Conservation (phyloP, 2,329 filamentous ascomycete species). For the Penicillium brevicompactum region DNA sequence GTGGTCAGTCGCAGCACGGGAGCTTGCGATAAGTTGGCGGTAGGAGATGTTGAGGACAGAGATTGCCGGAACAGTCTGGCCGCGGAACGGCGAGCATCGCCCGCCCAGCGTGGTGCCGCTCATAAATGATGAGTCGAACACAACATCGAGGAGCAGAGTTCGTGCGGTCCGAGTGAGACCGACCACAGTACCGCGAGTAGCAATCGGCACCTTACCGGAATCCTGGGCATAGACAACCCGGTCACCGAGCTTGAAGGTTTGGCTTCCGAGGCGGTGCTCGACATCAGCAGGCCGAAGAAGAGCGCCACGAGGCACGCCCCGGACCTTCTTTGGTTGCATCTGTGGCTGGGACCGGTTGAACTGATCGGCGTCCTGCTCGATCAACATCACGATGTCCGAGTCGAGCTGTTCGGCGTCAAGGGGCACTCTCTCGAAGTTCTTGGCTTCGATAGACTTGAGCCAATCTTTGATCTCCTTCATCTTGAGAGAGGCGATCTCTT, state of each 20-base stretch:
- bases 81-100: constrained; percentile 88
- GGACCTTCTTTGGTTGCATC: constrained; percentile 68
- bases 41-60: constrained; percentile 85
- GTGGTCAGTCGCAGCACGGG: constrained; percentile 43
- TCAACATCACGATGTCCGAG: constrained; percentile 78
- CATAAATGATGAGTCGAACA: constrained; percentile 96
- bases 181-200: constrained; percentile 87
- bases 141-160: constrained; percentile 80
- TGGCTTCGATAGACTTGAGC: constrained; percentile 89
- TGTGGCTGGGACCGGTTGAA: constrained; percentile 56
- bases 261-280: constrained; percentile 86
- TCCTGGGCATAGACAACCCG: constrained; percentile 90
- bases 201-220: constrained; percentile 92
- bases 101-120: constrained; percentile 90
- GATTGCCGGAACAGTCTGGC: constrained; percentile 85
- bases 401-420: constrained; percentile 96
- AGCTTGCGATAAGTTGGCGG: constrained; percentile 71
- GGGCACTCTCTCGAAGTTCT: constrained; percentile 92
- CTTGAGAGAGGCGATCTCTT: constrained; percentile 70
- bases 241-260: constrained; percentile 82
- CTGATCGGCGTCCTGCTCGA: constrained; percentile 75
- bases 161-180: constrained; percentile 88
- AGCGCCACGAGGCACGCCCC: constrained; percentile 80
- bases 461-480: constrained; percentile 93
- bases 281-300: constrained; percentile 92